Base-by-base conservation (phyloP, 495 filamentous ascomycete species). In the Aspergillus avenaceus region DNA sequence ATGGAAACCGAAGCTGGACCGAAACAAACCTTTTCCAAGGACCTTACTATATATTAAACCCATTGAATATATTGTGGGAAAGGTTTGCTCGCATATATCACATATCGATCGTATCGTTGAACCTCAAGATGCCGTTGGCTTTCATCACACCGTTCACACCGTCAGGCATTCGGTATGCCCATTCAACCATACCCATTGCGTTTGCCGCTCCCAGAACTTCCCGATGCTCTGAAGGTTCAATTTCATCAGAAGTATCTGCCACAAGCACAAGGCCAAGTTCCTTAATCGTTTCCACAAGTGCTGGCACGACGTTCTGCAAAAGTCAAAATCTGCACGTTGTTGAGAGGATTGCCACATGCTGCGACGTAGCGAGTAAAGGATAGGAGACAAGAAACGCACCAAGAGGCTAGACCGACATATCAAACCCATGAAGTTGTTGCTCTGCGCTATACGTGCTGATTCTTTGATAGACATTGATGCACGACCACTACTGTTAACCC, bases 361-460 rank as follows among this genome's bases (percentile, higher is more conserved):
- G n/a, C n/a, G 19, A 34, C 11, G 26, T 22, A 16, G 21, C 4
- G 40, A 41, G n/a, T 12, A 19, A 42, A 43, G 38, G 34, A 29
- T 34, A 25, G n/a, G 4, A 12, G 11, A 8, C 14, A 21, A 5
- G 34, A 14, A 11, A 40, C 24, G 22, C 76, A 95, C 91, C 76
- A 98, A 64, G 50, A 97, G 73, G 58, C 84, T 79, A 19, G 88
- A 91, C 53, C 83, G 86, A 66, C 91, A 96, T 49, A 97, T 87
- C 63, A 98, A 63, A 14, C 93, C 93, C 93, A 98, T 97, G 50
- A 98, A 90, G 61, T 98, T 98, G 67, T 97, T 98, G 55, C 83
- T 88, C 64, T 91, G 87, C 28, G 95, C 91, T 63, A 93, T 91
- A 51, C 91, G 79, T 14, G 96, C 95, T 18, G 88, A 89, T 62